Evolutionary conservation across 202 grass and related monocot species (phyloP), one percentile per base, ranked within the genome.

Genomic region (Alloteropsis angusta): DNA sequence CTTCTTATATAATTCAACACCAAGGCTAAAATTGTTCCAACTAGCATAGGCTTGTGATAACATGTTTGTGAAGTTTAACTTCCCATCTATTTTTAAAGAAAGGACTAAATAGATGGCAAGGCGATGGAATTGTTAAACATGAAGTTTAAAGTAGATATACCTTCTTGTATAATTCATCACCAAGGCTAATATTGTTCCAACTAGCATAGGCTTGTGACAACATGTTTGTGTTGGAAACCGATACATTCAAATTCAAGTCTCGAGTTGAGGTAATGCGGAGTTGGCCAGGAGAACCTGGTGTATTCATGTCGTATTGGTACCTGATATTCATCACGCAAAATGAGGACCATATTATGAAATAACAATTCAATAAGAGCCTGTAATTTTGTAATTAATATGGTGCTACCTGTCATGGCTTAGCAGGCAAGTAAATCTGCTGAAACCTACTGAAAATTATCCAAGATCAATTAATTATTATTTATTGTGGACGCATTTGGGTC

Each of bases 41-140:
- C 95, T 98, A 81, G 90, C 87, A 78, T 98, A 98, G 78, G 95
- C 95, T 90, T 98, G 95, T 84, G 91, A 92, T 28, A 98, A 83
- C 95, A 94, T 93, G 72, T n/a, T n/a, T n/a, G n/a, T n/a, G 10
- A 25, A 22, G 32, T 16, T 4, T 16, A 64, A 5, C 26, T 61
- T 76, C 15, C 28, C 11, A 17, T 7, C 12, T 38, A 18, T 78
- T 14, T 39, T 18, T 18, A 19, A 16, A 55, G 21, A 54, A 55
- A 62, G 1, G 26, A 76, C 5, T 50, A 61, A 83, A 72, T 39
- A 85, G 7, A 67, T 64, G 23, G 28, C 19, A 72, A 85, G 12
- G 34, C 5, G 13, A 48, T 4, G n/a, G 30, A 26, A 68, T 69
- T n/a, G 21, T 71, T 47, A 57, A 65, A 44, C 48, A n/a, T 68